A percentile compares a stretch with the other conserved stretches of the same genome.
Conservation (phyloP, 495 filamentous ascomycete species). For the Neurospora tetrasperma region DNA sequence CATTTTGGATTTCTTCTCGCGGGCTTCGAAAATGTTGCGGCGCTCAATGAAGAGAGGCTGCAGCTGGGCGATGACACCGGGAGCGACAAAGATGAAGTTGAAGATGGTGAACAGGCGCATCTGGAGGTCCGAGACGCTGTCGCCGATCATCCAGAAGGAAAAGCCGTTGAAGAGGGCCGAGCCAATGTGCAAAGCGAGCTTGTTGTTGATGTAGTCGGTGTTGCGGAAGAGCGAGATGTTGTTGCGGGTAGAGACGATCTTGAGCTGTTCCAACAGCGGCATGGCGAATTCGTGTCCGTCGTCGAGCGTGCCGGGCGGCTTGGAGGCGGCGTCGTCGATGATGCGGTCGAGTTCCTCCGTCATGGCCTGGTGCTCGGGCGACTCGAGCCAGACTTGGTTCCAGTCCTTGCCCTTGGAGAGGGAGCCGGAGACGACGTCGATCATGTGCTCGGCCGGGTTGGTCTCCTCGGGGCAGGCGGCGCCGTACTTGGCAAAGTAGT, state of each 20-base stretch:
- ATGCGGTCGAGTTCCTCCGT: conserved; percentile 55
- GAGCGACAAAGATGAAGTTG: conserved; percentile 45
- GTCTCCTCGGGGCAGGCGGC: conserved; percentile 53
- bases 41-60: conserved; percentile 61
- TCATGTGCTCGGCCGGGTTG: conserved; percentile 76
- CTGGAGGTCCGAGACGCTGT: conserved; percentile 56
- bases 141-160: conserved; percentile 59
- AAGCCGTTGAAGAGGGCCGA: conserved; percentile 61
- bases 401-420: conserved; percentile 55
- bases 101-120: conserved; percentile 67
- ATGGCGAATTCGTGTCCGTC: conserved; percentile 24
- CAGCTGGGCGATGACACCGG: conserved; percentile 43
- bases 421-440: conserved; percentile 64
- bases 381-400: conserved; percentile 64
- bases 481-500: conserved; percentile 53
- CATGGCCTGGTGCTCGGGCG: conserved; percentile 50
- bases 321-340: conserved; percentile 26
- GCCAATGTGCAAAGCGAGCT: conserved; percentile 30
- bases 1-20: conserved; percentile 63
- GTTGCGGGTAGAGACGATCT: conserved; percentile 40
- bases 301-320: conserved; percentile 12
- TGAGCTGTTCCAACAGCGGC: conserved; percentile 30
- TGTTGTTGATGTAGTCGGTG: conserved; percentile 59
- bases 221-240: conserved; percentile 70
- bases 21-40: conserved; percentile 59